Percentiles rank a stretch among this genome's conserved stretches.
Evolutionary conservation across 306 rosid species (phyloP).

Genomic region (Castanea mollissima): DNA sequence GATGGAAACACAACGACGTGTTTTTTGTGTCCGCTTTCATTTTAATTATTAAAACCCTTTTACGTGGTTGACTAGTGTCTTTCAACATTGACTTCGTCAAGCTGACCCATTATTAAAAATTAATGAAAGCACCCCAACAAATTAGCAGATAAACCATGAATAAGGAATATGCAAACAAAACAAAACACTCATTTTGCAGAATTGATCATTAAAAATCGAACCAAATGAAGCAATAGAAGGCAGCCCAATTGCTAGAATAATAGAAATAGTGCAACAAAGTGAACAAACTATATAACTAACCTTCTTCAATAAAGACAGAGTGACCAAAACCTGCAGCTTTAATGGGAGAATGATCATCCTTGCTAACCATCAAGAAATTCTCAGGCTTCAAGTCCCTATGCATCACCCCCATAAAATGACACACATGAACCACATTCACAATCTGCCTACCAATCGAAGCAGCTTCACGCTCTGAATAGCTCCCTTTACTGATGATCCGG

Average conservation of each 20-base stretch:
- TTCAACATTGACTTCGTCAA: slow-evolving; percentile 41
- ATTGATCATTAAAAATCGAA: too few species aligned
- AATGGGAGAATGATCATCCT: slow-evolving; percentile 48
- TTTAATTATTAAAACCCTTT: slow-evolving; percentile 22
- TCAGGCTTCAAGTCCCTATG: slow-evolving; percentile 94
- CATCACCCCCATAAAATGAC: slow-evolving; percentile 99
- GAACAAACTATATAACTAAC: slow-evolving; percentile 28
- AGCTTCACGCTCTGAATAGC: slow-evolving; percentile 68
- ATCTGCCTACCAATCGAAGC: slow-evolving; percentile 58
- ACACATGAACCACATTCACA: slow-evolving; percentile 82
- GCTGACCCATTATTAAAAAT: background rate
- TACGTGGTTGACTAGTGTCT: slow-evolving; percentile 51
- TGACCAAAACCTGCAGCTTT: slow-evolving; percentile 82
- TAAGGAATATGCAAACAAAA: background rate
- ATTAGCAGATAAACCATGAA: background rate
- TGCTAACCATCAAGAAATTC: slow-evolving; percentile 69
- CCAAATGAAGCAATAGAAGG: too few species aligned
- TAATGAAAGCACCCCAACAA: background rate
- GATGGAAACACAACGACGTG: background rate
- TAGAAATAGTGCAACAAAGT: too few species aligned
- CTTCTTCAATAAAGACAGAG: slow-evolving; percentile 95
- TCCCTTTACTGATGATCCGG: slow-evolving; percentile 55
- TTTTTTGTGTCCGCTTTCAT: slow-evolving; percentile 2
- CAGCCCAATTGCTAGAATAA: too few species aligned
- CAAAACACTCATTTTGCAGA: background rate